A percentile compares a stretch with the other conserved stretches of the same genome.
Conservation (phyloP, 495 filamentous ascomycete genomes). For the Astrothelium subdiscretum region DNA sequence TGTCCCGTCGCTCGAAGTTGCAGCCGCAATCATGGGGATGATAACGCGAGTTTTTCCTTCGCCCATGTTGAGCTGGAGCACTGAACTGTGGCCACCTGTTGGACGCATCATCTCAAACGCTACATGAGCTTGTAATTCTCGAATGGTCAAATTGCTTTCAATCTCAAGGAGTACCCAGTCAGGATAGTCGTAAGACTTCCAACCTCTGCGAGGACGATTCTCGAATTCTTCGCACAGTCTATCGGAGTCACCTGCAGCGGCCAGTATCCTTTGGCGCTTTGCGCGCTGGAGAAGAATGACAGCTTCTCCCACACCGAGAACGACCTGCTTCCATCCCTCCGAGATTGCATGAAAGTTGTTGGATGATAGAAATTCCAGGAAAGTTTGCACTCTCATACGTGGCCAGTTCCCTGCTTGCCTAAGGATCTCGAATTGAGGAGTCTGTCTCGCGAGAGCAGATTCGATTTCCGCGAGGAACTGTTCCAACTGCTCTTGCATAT, state of each 20-base stretch:
- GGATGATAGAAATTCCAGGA: too few relatives aligned
- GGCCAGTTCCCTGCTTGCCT: too few relatives aligned
- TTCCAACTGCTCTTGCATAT: too few relatives aligned
- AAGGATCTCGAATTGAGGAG: too few relatives aligned
- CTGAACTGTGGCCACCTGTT: conserved; percentile 32
- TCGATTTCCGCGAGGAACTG: too few relatives aligned
- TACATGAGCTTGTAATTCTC: conserved; percentile 47
- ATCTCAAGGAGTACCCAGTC: conserved; percentile 51
- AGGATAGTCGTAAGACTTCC: conserved; percentile 38
- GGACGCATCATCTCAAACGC: conserved; percentile 47
- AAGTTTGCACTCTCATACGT: too few relatives aligned
- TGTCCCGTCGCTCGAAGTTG: conserved; percentile 39
- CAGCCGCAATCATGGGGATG: conserved; percentile 48
- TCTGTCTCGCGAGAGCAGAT: too few relatives aligned
- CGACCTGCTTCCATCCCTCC: too few relatives aligned
- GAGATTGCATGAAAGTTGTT: too few relatives aligned
- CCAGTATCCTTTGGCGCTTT: conserved; percentile 21
- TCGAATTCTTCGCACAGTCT: conserved; percentile 39
- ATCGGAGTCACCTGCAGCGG: not conserved
- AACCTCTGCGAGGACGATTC: conserved; percentile 42
- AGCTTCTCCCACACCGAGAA: too few relatives aligned
- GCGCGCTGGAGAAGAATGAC: too few relatives aligned
- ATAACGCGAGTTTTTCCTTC: conserved; percentile 65
- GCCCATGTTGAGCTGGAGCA: conserved; percentile 67
- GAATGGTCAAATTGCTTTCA: conserved; percentile 51